Percentiles rank a stretch among this genome's conserved stretches.
Evolutionary conservation across 495 filamentous ascomycete genomes (phyloP).

Genomic region (Parmelia sp.): DNA sequence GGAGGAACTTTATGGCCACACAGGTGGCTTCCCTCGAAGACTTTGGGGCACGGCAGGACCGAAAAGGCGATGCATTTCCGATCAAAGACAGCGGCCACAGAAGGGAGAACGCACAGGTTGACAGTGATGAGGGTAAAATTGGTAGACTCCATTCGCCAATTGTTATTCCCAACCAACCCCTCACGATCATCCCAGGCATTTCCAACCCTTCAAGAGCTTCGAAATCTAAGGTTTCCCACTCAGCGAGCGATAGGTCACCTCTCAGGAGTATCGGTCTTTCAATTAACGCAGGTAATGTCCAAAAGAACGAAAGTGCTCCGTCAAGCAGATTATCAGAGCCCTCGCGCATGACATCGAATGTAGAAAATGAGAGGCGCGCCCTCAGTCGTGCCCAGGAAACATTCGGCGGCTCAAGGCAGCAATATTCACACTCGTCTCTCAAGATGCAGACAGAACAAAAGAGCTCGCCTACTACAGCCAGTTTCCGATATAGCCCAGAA

Average conservation of each 20-base stretch:
- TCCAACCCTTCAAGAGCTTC: not conserved
- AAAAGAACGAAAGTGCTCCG: slow-evolving; percentile 3
- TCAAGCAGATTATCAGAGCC: not conserved
- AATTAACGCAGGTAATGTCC: not conserved
- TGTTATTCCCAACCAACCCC: slow-evolving; percentile 9
- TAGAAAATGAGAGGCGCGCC: not conserved
- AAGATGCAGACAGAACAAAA: slow-evolving; percentile 6
- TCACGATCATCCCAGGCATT: slow-evolving; percentile 12
- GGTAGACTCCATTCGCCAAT: slow-evolving; percentile 9
- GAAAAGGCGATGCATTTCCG: not conserved
- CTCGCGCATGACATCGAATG: not conserved
- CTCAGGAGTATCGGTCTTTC: not conserved
- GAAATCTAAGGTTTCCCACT: not conserved
- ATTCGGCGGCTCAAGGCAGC: not conserved
- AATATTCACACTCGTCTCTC: slow-evolving; percentile 16
- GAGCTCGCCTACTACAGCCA: not conserved
- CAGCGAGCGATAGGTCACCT: slow-evolving; percentile 3
- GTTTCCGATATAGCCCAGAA: slow-evolving; percentile 21
- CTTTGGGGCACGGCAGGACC: not conserved
- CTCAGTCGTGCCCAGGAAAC: not conserved
- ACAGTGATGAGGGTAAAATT: slow-evolving; percentile 16
- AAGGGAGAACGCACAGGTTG: slow-evolving; percentile 24
- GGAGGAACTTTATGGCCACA: slow-evolving; percentile 22
- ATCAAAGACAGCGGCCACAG: slow-evolving; percentile 19
- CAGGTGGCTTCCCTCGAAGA: slow-evolving; percentile 21